These are phyloP conservation scores for Zygoascus flipseniorum DNA, from an alignment of 805 yeast genomes.

Conservation along the genomic window DNA sequence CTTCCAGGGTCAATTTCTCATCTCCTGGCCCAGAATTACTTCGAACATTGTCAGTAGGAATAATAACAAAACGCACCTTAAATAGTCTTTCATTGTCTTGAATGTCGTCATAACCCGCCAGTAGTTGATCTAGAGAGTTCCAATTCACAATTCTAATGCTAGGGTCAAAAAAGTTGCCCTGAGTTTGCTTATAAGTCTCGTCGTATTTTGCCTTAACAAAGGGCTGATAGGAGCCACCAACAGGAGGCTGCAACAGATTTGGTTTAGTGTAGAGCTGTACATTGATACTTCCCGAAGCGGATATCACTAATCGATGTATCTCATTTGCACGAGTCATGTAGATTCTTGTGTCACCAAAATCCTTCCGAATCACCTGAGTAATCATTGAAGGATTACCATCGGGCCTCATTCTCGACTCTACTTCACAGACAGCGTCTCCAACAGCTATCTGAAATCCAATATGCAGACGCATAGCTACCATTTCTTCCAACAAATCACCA, in stretches of 20 bases:
- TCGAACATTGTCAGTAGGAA: conserved; percentile 68
- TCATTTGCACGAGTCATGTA: conserved; percentile 75
- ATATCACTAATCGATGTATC: conserved; percentile 75
- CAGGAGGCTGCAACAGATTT: conserved; percentile 7
- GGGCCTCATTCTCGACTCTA: conserved; percentile 54
- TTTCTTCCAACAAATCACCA: conserved; percentile 66
- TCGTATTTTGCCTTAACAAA: conserved; percentile 74
- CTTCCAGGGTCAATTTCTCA: conserved; percentile 73
- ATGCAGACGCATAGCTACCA: conserved; percentile 74
- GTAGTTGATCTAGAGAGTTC: conserved; percentile 82
- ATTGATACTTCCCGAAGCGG: conserved; percentile 64
- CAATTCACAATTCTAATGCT: conserved; percentile 50
- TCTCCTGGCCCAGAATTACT: conserved; percentile 36
- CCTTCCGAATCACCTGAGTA: conserved; percentile 41
- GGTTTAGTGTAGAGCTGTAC: conserved; percentile 57
- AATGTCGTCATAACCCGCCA: conserved; percentile 87
- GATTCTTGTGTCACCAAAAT: conserved; percentile 50
- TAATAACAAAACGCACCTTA: conserved; percentile 74
- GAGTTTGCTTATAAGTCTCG: conserved; percentile 49
- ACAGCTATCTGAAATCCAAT: conserved; percentile 87
- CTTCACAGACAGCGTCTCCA: conserved; percentile 55
- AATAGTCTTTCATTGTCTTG: conserved; percentile 27
- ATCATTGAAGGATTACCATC: conserved; percentile 48
- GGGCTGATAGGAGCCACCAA: conserved; percentile 37
- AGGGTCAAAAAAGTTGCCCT: conserved; percentile 45